Base-by-base conservation (phyloP, 108 stramenopile species). In the Pseudonitzschia multiseries region DNA sequence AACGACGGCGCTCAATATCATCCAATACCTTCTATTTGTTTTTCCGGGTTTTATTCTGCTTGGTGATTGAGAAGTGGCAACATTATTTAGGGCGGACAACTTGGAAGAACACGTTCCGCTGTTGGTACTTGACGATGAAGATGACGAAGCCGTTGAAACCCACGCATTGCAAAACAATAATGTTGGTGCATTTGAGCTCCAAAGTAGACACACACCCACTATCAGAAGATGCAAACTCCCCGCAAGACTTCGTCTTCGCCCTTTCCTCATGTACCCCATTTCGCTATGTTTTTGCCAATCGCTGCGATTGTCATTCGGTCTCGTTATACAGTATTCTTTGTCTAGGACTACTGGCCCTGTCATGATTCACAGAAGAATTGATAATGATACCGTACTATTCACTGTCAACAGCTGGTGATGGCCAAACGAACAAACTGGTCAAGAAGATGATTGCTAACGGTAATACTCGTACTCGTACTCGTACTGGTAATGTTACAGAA, bases 1-100 rank as follows among this genome's bases (percentile, higher is more conserved):
- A 9, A 56, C 54, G 1, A 56, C 54, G 54, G 54, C 54, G 26
- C 20, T 56, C 24, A 56, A 26, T 56, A 56, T 56, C 54, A 56
- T 56, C 54, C 54, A 56, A 24, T 56, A 56, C 24, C 54, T 56
- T 26, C 26, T 56, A 10, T 56, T 4, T 48, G 12, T 48, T 10
- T 24, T 24, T 13, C 24, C 26, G 21, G 24, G 10, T 56, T 24
- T 56, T 10, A 21, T 21, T 1, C 26, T 10, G 26, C 26, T 56
- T 26, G 54, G 26, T 4, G 54, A 56, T 56, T 24, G 54, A 26
- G 54, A 1, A 2, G 54, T 56, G 22, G 54, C 54, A 8, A 10
- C 26, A 26, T 56, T 56, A 10, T 56, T 56, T 4, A 56, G 10
- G 9, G 54, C 2, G 4, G 54, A 56, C 2, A 56, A 26, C 10